Evolutionary conservation across 139 green algal genomes (phyloP).

Genomic region (Desmodesmus armatus): DNA sequence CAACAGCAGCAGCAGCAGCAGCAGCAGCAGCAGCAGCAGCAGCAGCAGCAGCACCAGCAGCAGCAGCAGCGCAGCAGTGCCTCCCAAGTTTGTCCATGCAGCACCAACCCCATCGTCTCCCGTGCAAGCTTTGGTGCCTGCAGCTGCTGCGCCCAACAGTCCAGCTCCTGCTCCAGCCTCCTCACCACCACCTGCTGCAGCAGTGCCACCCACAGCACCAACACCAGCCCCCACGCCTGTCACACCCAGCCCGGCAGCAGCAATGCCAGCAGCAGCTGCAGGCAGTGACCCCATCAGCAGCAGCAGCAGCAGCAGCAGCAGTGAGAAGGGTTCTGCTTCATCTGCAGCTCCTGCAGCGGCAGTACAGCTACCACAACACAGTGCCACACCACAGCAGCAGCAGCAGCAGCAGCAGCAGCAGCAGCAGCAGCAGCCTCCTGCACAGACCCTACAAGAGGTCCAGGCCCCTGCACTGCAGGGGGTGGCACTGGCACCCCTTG

Average conservation of each 20-base stretch:
- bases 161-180: background rate
- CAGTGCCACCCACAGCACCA: background rate
- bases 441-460: no score
- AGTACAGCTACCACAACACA: no score
- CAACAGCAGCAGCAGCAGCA: background rate
- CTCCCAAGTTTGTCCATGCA: no score
- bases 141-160: background rate
- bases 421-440: no score
- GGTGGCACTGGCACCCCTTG: no score
- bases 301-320: slow-evolving; percentile 1
- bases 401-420: no score
- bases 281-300: background rate
- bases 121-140: background rate
- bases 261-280: no score
- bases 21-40: background rate
- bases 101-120: background rate
- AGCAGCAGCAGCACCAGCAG: background rate
- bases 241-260: no score
- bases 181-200: background rate
- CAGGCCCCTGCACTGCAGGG: no score
- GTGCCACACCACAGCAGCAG: no score
- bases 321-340: background rate
- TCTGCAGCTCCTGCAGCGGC: background rate
- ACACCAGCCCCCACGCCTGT: no score
- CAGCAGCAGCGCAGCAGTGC: background rate